Evolutionary conservation across 1,284 basidiomycete genomes (phyloP).

Genomic region (Cryptococcus sp.): DNA sequence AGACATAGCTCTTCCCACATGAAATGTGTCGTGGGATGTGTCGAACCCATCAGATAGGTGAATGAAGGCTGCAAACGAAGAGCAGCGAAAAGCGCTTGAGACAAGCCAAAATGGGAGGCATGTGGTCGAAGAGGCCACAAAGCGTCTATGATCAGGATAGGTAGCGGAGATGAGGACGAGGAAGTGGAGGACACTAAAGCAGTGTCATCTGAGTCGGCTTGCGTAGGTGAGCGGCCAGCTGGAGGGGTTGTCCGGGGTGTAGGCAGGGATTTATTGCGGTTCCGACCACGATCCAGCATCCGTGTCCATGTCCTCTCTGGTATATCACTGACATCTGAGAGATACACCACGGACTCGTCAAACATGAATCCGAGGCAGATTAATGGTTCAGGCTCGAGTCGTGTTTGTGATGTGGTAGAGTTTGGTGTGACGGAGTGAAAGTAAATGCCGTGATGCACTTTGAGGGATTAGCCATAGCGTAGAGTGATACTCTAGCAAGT

Average conservation of each 20-base stretch:
- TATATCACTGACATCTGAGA: constrained; percentile 46
- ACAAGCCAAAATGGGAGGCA: constrained; percentile 47
- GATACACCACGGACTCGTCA: constrained; percentile 42
- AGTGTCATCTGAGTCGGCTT: not conserved
- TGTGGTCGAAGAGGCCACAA: constrained; percentile 46
- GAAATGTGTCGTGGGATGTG: constrained; percentile 51
- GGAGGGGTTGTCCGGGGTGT: constrained; percentile 11
- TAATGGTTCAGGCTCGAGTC: constrained; percentile 33
- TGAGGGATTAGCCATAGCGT: not conserved
- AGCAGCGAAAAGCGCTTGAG: constrained; percentile 43
- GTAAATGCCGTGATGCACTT: constrained; percentile 44
- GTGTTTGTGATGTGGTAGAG: constrained; percentile 4
- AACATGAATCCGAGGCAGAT: constrained; percentile 51
- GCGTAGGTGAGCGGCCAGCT: not conserved
- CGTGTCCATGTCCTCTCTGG: constrained; percentile 34
- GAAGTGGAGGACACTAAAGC: constrained; percentile 1
- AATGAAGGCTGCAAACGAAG: constrained; percentile 36
- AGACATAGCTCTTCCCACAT: constrained; percentile 50
- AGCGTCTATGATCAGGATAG: constrained; percentile 49
- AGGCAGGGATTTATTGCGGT: not conserved
- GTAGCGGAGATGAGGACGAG: constrained; percentile 12
- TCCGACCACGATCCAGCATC: constrained; percentile 8
- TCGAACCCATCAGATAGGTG: constrained; percentile 50
- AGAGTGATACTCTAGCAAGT: constrained; percentile 4
- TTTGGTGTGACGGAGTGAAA: constrained; percentile 29